Percentiles rank a stretch among this genome's conserved stretches.
Conservation (phyloP, 73 alveolate species). For the Blepharisma stoltei region DNA sequence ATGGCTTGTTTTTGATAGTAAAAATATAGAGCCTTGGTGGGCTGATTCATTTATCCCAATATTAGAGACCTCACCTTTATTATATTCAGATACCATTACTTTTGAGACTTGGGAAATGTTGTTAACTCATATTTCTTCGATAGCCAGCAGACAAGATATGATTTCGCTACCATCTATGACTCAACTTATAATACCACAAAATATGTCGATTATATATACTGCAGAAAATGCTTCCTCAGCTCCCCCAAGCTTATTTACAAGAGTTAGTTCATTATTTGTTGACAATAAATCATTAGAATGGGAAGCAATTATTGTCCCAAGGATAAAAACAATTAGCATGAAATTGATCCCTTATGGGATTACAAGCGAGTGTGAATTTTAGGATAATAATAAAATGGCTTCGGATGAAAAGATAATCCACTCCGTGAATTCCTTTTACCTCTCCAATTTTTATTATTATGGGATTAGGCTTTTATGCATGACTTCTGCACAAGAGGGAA, state of each 20-base stretch:
- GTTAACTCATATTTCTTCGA: background rate
- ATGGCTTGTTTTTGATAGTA: slow-evolving; percentile 16
- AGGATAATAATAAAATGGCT: no score
- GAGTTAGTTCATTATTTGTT: background rate
- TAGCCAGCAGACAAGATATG: background rate
- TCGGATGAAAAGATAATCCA: no score
- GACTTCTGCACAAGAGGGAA: no score
- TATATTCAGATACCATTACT: background rate
- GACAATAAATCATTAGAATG: no score
- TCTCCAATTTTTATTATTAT: no score
- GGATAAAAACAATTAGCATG: no score
- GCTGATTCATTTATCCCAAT: background rate
- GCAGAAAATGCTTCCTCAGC: background rate
- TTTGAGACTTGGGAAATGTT: slow-evolving; percentile 27
- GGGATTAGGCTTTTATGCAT: no score
- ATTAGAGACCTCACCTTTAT: background rate
- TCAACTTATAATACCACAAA: background rate
- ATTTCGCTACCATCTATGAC: background rate
- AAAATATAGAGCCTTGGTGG: slow-evolving; percentile 23
- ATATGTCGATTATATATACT: background rate
- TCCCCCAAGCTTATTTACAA: background rate
- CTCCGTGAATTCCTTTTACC: no score
- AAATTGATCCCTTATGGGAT: no score
- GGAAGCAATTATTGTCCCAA: no score
- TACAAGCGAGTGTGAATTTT: no score